phyloP scores from a whole-genome alignment of 2,329 filamentous ascomycete genomes.

The Neobulgaria alba region DNA sequence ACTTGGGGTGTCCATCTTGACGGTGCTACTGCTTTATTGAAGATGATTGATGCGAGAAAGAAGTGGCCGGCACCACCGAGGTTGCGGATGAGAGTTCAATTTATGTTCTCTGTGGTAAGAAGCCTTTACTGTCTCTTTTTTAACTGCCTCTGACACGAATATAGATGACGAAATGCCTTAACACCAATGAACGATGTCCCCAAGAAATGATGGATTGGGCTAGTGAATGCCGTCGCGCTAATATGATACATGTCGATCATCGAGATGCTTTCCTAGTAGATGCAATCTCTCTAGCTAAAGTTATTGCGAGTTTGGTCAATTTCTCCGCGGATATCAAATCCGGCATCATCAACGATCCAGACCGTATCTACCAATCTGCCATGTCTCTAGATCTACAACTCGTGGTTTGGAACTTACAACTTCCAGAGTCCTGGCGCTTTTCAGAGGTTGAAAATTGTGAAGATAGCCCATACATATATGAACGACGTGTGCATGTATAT shows the following conservation, averaged over 20 bases:
- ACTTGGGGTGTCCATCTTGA: conserved; percentile 17
- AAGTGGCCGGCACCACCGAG: not conserved
- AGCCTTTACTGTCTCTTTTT: too few species aligned
- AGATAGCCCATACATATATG: conserved; percentile 6
- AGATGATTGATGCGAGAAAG: conserved; percentile 7
- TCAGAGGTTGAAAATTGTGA: not conserved
- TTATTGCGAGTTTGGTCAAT: conserved; percentile 12
- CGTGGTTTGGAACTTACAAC: conserved; percentile 13
- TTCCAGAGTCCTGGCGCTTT: conserved; percentile 17
- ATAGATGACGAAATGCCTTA: conserved; percentile 15
- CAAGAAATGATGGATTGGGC: conserved; percentile 7
- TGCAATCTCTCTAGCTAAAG: conserved; percentile 7
- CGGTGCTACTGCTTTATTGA: conserved; percentile 15
- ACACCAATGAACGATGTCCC: conserved; percentile 8
- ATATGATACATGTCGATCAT: too few species aligned
- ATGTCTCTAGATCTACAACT: conserved; percentile 13
- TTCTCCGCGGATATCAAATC: conserved; percentile 9
- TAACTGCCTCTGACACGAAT: not conserved
- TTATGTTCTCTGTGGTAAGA: conserved; percentile 15
- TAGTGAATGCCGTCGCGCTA: conserved; percentile 1
- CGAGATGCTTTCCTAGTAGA: conserved; percentile 1
- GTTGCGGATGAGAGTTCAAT: conserved; percentile 13
- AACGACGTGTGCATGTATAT: conserved; percentile 15
- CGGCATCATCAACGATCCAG: not conserved
- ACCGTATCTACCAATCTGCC: conserved; percentile 7